These are phyloP conservation scores for Bacidia gigantensis DNA, from an alignment of 495 filamentous ascomycete genomes.

Conservation along the genomic window DNA sequence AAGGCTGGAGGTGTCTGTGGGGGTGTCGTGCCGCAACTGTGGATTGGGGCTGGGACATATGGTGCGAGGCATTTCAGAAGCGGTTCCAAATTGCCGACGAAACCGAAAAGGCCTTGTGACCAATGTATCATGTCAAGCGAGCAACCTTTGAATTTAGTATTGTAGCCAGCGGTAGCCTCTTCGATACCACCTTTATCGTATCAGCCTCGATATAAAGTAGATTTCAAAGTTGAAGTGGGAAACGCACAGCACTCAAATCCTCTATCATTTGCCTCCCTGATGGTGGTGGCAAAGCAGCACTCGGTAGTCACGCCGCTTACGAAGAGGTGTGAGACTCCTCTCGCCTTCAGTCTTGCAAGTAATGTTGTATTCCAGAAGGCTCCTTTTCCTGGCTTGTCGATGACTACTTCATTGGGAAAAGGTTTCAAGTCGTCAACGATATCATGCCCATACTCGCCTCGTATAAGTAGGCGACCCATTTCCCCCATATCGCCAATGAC, in stretches of 20 bases:
- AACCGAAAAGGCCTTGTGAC: conserved; percentile 38
- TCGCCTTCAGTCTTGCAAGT: conserved; percentile 43
- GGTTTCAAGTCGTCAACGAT: conserved; percentile 47
- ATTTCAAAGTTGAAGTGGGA: neutral
- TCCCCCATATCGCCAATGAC: conserved; percentile 46
- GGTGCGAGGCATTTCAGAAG: conserved; percentile 20
- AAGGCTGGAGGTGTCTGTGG: conserved; percentile 26
- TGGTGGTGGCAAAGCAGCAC: conserved; percentile 54
- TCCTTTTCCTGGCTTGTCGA: conserved; percentile 56
- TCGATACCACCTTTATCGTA: conserved; percentile 25
- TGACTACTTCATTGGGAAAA: conserved; percentile 40
- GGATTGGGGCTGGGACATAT: conserved; percentile 1
- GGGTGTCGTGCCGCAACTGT: conserved; percentile 12
- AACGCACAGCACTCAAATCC: conserved; percentile 55
- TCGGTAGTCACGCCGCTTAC: conserved; percentile 56
- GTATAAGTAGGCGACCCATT: conserved; percentile 48
- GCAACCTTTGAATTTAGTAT: conserved; percentile 25
- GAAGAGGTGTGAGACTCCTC: conserved; percentile 53
- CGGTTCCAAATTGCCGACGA: conserved; percentile 27
- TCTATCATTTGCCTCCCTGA: conserved; percentile 60
- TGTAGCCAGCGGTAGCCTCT: conserved; percentile 34
- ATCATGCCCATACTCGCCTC: conserved; percentile 50
- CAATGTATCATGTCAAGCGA: conserved; percentile 33
- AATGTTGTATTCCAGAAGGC: conserved; percentile 56
- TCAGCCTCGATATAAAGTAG: neutral